Evolutionary conservation across 2,329 filamentous ascomycete species (phyloP), one percentile per base, ranked within the genome.

Genomic region (Trichoderma sp.): DNA sequence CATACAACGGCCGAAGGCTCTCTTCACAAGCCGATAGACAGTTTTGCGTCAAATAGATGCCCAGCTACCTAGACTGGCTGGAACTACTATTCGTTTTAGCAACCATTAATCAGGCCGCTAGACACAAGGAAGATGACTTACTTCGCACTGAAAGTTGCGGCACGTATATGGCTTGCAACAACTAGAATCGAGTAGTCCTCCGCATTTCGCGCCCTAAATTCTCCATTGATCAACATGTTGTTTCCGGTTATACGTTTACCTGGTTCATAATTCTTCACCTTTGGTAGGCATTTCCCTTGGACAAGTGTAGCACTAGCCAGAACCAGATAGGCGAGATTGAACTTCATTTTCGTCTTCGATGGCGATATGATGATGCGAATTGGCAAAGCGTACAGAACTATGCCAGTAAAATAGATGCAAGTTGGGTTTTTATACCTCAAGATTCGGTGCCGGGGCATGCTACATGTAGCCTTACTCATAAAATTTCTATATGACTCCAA

Each of bases 91-190:
- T 5, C 0, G 1, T 8, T 18, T n/a, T 43, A 43, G 39, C 2
- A 43, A 3, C 3, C 18, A 43, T n/a, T 8, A 1, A 10, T 43
- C 1, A 8, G 6, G 18, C 3, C 3, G 3, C 4, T 4, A 1
- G 1, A 8, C 7, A 7, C 5, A n/a, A 3, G 3, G 14, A 43
- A n/a, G 16, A n/a, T n/a, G 7, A 18, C 18, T 43, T 43, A n/a
- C 39, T 2, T 4, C 4, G 39, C 18, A 43, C 10, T 8, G 16
- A 10, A 7, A 43, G 39, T n/a, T 43, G 7, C 3, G 18, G 7
- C 18, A 43, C 16, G 6, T 8, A 10, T n/a, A n/a, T n/a, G 39
- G 39, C 6, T 18, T 8, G 7, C 39, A 43, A 18, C 39, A 43
- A 1, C 4, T 3, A n/a, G 6, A 0, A 18, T n/a, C 16, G 7